Conservation (phyloP, 176 grass and related monocot genomes). For the Chrysopogon serrulatus region DNA sequence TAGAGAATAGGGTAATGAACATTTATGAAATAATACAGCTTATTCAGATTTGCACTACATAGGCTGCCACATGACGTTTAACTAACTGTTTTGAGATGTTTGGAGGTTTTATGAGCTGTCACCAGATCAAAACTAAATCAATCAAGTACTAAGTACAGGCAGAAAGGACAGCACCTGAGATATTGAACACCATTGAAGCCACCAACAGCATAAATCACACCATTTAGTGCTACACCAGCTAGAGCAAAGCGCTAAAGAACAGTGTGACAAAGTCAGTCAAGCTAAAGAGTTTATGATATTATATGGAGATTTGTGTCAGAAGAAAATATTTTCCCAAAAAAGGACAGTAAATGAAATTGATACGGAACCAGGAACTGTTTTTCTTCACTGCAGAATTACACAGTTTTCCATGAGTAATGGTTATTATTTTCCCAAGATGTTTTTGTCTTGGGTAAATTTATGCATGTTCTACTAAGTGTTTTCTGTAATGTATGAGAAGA, state of each 20-base stretch:
- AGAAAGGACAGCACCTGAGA: constrained; percentile 42
- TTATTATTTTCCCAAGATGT: neutral
- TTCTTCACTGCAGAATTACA: neutral
- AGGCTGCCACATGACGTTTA: too few relatives aligned
- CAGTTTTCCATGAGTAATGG: neutral
- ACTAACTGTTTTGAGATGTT: neutral
- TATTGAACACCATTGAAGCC: constrained; percentile 68
- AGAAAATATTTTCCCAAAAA: neutral
- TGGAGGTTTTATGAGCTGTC: neutral
- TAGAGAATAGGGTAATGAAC: neutral
- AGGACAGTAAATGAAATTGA: neutral
- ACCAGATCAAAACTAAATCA: neutral
- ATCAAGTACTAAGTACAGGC: constrained; percentile 16
- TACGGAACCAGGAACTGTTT: neutral
- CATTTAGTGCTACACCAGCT: constrained; percentile 54
- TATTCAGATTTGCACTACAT: neutral
- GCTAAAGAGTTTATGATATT: neutral
- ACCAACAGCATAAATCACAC: constrained; percentile 72
- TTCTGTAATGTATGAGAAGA: neutral
- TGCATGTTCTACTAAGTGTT: neutral
- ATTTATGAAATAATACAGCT: neutral
- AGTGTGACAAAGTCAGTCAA: constrained; percentile 5
- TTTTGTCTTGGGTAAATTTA: neutral
- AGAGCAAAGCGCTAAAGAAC: constrained; percentile 70
- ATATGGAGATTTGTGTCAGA: neutral